Evolutionary conservation across 2,329 filamentous ascomycete species (phyloP).

Genomic region (Dryadomyces quercus-mongolicae): DNA sequence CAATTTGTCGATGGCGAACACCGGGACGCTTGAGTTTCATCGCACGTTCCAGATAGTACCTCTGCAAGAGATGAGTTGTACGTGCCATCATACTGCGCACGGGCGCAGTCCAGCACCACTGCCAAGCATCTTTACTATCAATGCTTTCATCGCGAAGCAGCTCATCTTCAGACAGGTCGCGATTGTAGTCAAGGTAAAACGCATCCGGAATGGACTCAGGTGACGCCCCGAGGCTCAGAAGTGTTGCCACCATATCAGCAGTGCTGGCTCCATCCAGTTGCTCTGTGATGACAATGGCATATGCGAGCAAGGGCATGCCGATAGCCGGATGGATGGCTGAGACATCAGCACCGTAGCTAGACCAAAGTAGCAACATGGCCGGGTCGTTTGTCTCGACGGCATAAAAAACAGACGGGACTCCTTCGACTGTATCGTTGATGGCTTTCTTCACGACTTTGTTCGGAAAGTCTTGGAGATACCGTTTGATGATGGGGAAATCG

Average conservation of each 20-base stretch:
- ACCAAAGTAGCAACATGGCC: constrained; percentile 5
- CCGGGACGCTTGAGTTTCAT: constrained; percentile 1
- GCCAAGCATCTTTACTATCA: constrained; percentile 1
- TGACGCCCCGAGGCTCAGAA: constrained; percentile 7
- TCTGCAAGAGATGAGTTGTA: constrained; percentile 3
- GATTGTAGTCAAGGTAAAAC: constrained; percentile 5
- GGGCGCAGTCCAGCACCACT: not conserved
- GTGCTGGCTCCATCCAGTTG: constrained; percentile 1
- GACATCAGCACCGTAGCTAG: constrained; percentile 1
- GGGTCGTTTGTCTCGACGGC: constrained; percentile 5
- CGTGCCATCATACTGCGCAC: constrained; percentile 1
- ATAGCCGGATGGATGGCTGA: not conserved
- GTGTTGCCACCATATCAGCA: constrained; percentile 3
- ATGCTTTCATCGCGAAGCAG: not conserved
- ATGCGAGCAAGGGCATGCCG: constrained; percentile 4
- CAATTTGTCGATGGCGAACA: constrained; percentile 4
- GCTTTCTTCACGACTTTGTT: not conserved
- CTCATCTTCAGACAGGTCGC: not conserved
- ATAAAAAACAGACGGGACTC: constrained; percentile 7
- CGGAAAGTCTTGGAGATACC: not conserved
- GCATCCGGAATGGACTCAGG: constrained; percentile 2
- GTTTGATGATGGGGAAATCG: not conserved
- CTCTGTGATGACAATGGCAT: constrained; percentile 4
- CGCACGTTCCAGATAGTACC: constrained; percentile 6
- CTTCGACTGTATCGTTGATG: constrained; percentile 5